phyloP scores from a whole-genome alignment of 768 basidiomycete species.

The Mycena galericulata region DNA sequence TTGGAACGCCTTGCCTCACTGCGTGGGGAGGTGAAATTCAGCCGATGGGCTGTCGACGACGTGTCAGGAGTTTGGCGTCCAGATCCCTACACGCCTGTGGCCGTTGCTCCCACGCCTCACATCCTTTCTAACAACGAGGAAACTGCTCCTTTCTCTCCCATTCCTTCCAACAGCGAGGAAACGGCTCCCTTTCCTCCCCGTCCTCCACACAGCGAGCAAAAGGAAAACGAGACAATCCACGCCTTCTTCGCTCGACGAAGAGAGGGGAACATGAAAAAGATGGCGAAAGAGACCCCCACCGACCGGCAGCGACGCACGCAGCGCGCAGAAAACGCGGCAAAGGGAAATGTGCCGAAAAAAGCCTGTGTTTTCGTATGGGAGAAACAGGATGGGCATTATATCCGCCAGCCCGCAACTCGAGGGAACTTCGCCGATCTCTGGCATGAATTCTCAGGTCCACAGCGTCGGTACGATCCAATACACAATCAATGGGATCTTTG shows the following conservation, averaged over 20 bases:
- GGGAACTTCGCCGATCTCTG: not conserved
- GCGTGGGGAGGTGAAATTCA: not conserved
- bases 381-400: not conserved
- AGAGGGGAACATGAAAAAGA: not conserved
- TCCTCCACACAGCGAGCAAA: not conserved
- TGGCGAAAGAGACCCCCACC: not conserved
- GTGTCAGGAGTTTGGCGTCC: not conserved
- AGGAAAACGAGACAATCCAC: slow-evolving; percentile 2
- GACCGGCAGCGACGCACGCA: slow-evolving; percentile 5
- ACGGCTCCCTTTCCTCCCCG: slow-evolving; percentile 4
- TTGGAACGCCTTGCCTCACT: not conserved
- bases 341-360: not conserved
- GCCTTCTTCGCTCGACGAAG: slow-evolving; percentile 1
- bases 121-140: too few species aligned
- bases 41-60: not conserved
- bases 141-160: not conserved
- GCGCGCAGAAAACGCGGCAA: not conserved
- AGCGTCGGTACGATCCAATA: not conserved
- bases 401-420: not conserved
- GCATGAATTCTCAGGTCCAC: not conserved
- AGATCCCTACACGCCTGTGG: not conserved
- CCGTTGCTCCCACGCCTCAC: not conserved
- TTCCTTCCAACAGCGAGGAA: not conserved
- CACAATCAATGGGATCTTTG: slow-evolving; percentile 9
- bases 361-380: slow-evolving; percentile 3